Base-by-base conservation (phyloP, 805 yeast genomes). In the Nakazawaea wickerhamii region DNA sequence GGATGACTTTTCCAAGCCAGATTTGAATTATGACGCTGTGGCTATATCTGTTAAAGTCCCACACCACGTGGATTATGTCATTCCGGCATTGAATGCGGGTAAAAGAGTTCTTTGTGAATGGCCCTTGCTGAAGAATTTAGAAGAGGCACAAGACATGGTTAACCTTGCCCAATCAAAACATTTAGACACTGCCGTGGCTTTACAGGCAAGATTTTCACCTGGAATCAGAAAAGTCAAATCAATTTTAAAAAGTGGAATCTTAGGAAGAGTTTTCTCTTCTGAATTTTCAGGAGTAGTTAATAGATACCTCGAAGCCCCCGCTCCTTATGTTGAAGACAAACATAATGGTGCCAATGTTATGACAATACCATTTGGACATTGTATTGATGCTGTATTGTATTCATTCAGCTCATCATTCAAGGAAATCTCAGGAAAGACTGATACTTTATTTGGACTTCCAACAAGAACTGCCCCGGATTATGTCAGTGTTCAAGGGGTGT, bases 291-390 rank as follows among this genome's bases (percentile, higher is more conserved):
- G 27, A 10, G 27, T 25, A 10, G 27, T 25, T 25, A 13, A 25
- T 10, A 13, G 27, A 9, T 25, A n/a, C 15, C 7, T 20, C 21
- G 10, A 23, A 13, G 19, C 30, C 9, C 11, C 8, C 17, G 4
- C 10, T 9, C 11, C 5, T 22, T 40, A 40, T 34, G 11, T 40
- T 5, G 38, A 40, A 14, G 44, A 34, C 25, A 22, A 33, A 19
- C 18, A 40, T n/a, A 40, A 33, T 34, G 44, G 44, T 33, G 44
- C 40, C 19, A 40, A 36, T 33, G 14, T 33, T 23, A 20, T 34
- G n/a, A 40, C 44, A 15, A 34, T 40, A 17, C 44, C 40, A 15
- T 36, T 36, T 23, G 44, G 44, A 10, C 44, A 40, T 20, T 40
- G 40, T 4, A 26, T 40, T 17, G 44, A 40, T 25, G 44, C 44